Conservation (phyloP, 108 stramenopile genomes). For the Cyclotella cryptica region DNA sequence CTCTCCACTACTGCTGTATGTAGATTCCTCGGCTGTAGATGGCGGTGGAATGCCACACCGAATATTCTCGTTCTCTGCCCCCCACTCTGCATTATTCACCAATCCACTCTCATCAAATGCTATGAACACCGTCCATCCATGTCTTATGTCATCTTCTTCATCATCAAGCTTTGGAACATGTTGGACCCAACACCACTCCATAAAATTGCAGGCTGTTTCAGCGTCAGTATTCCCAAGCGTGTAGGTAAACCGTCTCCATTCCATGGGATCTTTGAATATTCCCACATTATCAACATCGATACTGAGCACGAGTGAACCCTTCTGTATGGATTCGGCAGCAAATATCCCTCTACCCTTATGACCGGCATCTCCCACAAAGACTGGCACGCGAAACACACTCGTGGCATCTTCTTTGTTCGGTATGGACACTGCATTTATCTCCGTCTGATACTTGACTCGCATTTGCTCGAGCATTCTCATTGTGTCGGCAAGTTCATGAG, state of each 20-base stretch:
- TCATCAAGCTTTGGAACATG: constrained; percentile 5
- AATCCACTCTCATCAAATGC: constrained; percentile 38
- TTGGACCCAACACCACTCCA: constrained; percentile 41
- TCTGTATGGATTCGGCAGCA: neutral
- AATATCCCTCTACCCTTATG: neutral
- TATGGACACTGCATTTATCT: neutral
- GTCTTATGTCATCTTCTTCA: constrained; percentile 30
- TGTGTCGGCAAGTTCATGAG: neutral
- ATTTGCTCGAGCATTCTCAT: neutral
- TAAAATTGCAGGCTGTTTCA: constrained; percentile 5
- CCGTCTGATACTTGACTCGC: constrained; percentile 7
- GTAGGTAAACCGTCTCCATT: constrained; percentile 6
- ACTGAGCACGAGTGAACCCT: neutral
- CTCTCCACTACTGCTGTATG: neutral
- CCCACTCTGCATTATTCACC: constrained; percentile 39
- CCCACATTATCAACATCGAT: constrained; percentile 9
- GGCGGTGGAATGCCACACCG: constrained; percentile 14
- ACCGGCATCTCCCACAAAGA: constrained; percentile 2
- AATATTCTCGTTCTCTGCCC: constrained; percentile 17
- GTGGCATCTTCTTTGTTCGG: neutral
- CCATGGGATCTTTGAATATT: constrained; percentile 7
- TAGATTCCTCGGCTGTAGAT: neutral
- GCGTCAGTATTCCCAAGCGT: neutral
- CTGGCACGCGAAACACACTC: neutral
- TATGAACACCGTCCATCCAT: constrained; percentile 32